These are phyloP conservation scores for Sordariomycetes sp. DNA, from an alignment of 2,329 filamentous ascomycete genomes.

Conservation along the genomic window DNA sequence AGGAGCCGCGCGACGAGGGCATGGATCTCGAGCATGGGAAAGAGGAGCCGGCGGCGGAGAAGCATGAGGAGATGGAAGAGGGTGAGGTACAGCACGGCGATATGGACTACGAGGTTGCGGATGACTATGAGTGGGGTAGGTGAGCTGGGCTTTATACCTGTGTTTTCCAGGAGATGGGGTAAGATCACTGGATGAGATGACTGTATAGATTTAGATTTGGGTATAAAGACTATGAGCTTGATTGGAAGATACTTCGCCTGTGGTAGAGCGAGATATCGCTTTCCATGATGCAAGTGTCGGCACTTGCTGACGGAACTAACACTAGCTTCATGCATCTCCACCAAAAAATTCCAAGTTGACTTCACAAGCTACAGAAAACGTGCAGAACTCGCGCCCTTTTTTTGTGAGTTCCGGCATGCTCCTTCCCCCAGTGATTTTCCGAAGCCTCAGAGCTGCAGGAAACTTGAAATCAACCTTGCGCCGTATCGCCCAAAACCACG, in stretches of 20 bases:
- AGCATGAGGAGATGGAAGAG: constrained; percentile 11
- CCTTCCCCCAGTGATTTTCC: not conserved
- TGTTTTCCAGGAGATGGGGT: not conserved
- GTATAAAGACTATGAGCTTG: not conserved
- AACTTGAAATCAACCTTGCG: not conserved
- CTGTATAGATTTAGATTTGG: not conserved
- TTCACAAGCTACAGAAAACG: not conserved
- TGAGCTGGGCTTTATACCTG: not conserved
- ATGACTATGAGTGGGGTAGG: constrained; percentile 31
- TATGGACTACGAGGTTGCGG: constrained; percentile 41
- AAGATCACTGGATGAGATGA: not conserved
- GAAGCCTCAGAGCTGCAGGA: not conserved
- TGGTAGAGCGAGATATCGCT: not conserved
- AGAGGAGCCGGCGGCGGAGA: constrained; percentile 8
- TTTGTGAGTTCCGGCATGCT: not conserved
- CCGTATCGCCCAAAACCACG: not conserved
- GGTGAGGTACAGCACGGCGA: constrained; percentile 19
- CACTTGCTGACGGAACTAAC: not conserved
- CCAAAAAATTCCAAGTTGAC: not conserved
- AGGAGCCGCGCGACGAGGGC: not conserved
- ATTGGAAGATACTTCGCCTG: not conserved
- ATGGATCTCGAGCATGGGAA: not conserved
- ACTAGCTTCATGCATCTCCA: not conserved
- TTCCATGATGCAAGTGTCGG: not conserved
- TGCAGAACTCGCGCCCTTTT: not conserved